Conservation (phyloP, 176 grass and related monocot genomes). For the Cymbopogon citratus region DNA sequence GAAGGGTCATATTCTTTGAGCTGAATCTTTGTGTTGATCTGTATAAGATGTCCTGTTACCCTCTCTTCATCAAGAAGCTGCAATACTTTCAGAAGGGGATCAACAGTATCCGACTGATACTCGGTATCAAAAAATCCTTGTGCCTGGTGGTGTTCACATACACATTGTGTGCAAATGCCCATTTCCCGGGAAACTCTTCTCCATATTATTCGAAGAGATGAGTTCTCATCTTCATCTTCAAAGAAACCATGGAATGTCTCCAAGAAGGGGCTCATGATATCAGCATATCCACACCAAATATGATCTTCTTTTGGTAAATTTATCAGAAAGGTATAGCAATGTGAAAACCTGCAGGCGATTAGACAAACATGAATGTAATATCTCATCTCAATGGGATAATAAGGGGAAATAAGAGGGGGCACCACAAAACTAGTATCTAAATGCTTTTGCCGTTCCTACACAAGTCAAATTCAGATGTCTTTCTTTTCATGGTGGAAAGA, state of each 20-base stretch:
- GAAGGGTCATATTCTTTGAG: slow-evolving; percentile 57
- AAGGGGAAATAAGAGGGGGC: background rate
- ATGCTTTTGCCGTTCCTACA: slow-evolving; percentile 6
- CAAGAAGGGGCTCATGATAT: slow-evolving; percentile 78
- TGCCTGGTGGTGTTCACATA: slow-evolving; percentile 85
- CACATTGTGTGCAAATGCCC: slow-evolving; percentile 71
- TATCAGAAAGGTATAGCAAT: slow-evolving; percentile 77
- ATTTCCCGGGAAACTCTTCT: slow-evolving; percentile 65
- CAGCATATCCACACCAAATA: slow-evolving; percentile 80
- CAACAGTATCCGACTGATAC: slow-evolving; percentile 61
- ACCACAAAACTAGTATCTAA: background rate
- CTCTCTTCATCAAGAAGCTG: slow-evolving; percentile 72
- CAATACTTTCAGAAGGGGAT: slow-evolving; percentile 69
- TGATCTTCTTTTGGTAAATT: slow-evolving; percentile 49
- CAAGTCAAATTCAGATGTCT: background rate
- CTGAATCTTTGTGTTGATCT: slow-evolving; percentile 55
- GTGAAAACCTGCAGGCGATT: slow-evolving; percentile 66
- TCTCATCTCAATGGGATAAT: slow-evolving; percentile 4
- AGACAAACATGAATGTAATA: slow-evolving; percentile 20
- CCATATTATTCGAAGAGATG: slow-evolving; percentile 61
- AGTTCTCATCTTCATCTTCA: slow-evolving; percentile 40
- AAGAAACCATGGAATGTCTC: slow-evolving; percentile 81
- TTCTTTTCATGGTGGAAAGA: too few relatives aligned
- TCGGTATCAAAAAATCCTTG: slow-evolving; percentile 50
- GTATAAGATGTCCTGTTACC: slow-evolving; percentile 54